These are phyloP conservation scores for Pleurotus cornucopiae DNA, from an alignment of 768 basidiomycete species.

Conservation along the genomic window DNA sequence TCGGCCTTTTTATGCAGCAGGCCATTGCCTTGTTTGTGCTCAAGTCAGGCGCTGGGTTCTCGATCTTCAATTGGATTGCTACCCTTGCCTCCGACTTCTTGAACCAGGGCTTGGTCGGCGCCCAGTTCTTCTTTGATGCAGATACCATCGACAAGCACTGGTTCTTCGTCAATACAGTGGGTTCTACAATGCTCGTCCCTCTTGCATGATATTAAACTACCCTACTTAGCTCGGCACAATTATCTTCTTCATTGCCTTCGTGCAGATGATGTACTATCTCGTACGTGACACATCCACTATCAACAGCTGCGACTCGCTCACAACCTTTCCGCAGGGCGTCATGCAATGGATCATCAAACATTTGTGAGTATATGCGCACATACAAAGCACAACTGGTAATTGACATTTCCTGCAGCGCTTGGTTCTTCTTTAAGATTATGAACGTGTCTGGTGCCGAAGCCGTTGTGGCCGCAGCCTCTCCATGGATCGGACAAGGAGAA, in stretches of 20 bases:
- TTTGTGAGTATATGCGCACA: slow-evolving; percentile 48
- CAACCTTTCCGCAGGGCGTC: slow-evolving; percentile 47
- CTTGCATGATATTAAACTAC: not conserved
- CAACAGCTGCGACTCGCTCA: too few relatives aligned
- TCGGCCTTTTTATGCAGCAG: slow-evolving; percentile 84
- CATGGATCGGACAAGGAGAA: slow-evolving; percentile 91
- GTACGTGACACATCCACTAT: not conserved
- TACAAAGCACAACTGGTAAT: not conserved
- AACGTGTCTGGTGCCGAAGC: slow-evolving; percentile 94
- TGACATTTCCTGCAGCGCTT: slow-evolving; percentile 47
- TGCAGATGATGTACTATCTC: slow-evolving; percentile 84
- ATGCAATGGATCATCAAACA: slow-evolving; percentile 93
- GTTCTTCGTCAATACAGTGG: slow-evolving; percentile 81
- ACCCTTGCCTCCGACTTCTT: slow-evolving; percentile 79
- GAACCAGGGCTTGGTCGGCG: slow-evolving; percentile 60
- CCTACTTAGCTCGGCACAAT: slow-evolving; percentile 58
- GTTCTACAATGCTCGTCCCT: slow-evolving; percentile 17
- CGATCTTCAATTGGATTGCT: slow-evolving; percentile 82
- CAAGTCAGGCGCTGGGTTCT: slow-evolving; percentile 78
- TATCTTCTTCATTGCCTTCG: slow-evolving; percentile 92
- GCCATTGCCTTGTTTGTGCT: slow-evolving; percentile 85
- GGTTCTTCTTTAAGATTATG: slow-evolving; percentile 92
- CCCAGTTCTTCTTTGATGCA: slow-evolving; percentile 77
- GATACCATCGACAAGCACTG: slow-evolving; percentile 64
- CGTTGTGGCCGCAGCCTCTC: slow-evolving; percentile 87